Percentiles rank a stretch among this genome's conserved stretches.
These are phyloP conservation scores for Tolypocladium paradoxum DNA, from an alignment of 2,329 filamentous ascomycete species.

Conservation along the genomic window DNA sequence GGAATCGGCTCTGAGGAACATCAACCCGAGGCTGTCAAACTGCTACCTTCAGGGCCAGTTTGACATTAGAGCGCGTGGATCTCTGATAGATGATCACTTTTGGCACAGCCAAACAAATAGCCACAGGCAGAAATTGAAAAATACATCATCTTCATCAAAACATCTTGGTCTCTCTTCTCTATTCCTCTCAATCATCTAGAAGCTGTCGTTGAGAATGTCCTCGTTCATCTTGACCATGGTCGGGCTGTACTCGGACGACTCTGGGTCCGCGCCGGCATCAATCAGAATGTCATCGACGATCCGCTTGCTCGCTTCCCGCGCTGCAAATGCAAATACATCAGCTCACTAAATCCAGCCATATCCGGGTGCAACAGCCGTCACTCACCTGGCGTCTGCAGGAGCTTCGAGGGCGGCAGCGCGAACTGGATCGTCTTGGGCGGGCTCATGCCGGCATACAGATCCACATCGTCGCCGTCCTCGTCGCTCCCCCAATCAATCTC, in stretches of 20 bases:
- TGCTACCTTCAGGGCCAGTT: not conserved
- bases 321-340: slow-evolving; percentile 26
- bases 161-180: not conserved
- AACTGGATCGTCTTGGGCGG: slow-evolving; percentile 93
- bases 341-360: not conserved
- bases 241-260: slow-evolving; percentile 49
- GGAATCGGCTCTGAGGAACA: not conserved
- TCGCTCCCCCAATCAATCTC: slow-evolving; percentile 68
- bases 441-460: slow-evolving; percentile 61
- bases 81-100: not conserved
- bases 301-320: slow-evolving; percentile 67
- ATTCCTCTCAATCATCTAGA: slow-evolving; percentile 24
- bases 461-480: slow-evolving; percentile 53
- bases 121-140: not conserved
- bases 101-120: not conserved
- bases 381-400: slow-evolving; percentile 71
- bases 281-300: slow-evolving; percentile 73
- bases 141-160: not conserved
- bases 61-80: not conserved
- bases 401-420: slow-evolving; percentile 62
- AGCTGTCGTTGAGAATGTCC: slow-evolving; percentile 51
- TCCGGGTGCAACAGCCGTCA: not conserved
- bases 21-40: not conserved
- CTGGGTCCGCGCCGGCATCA: slow-evolving; percentile 56
- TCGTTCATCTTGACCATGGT: slow-evolving; percentile 56